A percentile compares a stretch with the other conserved stretches of the same genome.
phyloP scores from a whole-genome alignment of 805 yeast species.

The Kuraishia floccosa region DNA sequence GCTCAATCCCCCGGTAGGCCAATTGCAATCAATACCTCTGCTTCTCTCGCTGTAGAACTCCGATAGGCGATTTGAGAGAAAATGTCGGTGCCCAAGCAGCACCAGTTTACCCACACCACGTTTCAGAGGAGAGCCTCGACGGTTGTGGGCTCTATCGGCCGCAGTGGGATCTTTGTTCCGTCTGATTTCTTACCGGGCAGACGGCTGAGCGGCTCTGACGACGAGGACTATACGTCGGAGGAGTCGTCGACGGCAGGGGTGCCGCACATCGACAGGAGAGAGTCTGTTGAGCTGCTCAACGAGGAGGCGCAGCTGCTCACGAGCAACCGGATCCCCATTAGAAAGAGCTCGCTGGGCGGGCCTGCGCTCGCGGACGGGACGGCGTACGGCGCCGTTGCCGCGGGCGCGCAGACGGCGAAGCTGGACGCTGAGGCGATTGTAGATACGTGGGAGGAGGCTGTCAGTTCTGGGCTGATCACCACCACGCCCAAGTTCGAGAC shows the following conservation, averaged over 20 bases:
- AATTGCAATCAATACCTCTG: too few relatives aligned
- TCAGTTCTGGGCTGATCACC: conserved; percentile 2
- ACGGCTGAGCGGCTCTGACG: not conserved
- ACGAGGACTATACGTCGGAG: not conserved
- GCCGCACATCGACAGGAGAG: not conserved
- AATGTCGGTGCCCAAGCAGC: not conserved
- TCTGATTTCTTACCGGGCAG: not conserved
- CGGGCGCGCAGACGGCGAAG: conserved; percentile 4
- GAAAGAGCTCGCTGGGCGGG: conserved; percentile 6
- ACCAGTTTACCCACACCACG: conserved; percentile 21
- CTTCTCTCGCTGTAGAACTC: too few relatives aligned
- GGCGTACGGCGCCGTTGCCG: conserved; percentile 3
- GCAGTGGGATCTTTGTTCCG: conserved; percentile 19
- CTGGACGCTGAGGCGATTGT: conserved; percentile 14
- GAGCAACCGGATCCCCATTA: conserved; percentile 15
- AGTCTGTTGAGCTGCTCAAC: conserved; percentile 5
- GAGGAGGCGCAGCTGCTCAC: conserved; percentile 18
- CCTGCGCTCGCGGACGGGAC: not conserved
- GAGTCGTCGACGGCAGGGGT: not conserved
- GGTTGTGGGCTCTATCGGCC: conserved; percentile 32
- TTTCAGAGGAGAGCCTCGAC: conserved; percentile 30
- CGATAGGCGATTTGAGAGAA: too few relatives aligned
- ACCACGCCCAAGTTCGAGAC: conserved; percentile 10
- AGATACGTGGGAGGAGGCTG: conserved; percentile 8
- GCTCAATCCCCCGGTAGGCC: too few relatives aligned